A percentile compares a stretch with the other conserved stretches of the same genome.
Evolutionary conservation across 805 yeast species (phyloP).

Genomic region (Candida ascalaphidarum): DNA sequence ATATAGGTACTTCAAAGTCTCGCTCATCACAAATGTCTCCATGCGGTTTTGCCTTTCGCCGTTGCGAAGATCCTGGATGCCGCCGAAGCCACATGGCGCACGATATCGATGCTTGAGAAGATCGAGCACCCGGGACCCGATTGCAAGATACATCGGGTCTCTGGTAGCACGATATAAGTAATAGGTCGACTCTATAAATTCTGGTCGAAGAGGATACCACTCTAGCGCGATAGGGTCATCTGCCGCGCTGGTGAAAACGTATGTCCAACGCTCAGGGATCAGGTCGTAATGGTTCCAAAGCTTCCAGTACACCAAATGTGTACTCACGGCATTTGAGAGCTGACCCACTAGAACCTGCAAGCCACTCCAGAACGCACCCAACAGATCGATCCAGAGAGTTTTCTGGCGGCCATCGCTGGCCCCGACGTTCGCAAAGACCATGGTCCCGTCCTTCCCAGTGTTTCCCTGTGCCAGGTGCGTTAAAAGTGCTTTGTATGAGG

Average conservation of each 20-base stretch:
- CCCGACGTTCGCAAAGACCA: conserved; percentile 52
- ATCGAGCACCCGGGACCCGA: conserved; percentile 59
- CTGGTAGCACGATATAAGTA: conserved; percentile 73
- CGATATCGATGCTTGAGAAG: conserved; percentile 45
- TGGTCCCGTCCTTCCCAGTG: conserved; percentile 11
- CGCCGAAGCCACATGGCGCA: conserved; percentile 74
- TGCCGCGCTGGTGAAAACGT: not conserved
- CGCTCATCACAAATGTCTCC: conserved; percentile 89
- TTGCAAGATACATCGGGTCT: conserved; percentile 74
- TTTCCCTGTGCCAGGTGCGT: conserved; percentile 30
- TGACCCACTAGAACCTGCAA: conserved; percentile 74
- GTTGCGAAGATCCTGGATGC: conserved; percentile 57
- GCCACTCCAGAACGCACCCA: conserved; percentile 87
- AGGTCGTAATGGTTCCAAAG: conserved; percentile 75
- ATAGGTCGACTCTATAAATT: conserved; percentile 83
- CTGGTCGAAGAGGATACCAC: conserved; percentile 94
- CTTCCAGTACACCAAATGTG: conserved; percentile 59
- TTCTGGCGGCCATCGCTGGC: conserved; percentile 39
- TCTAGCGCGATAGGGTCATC: conserved; percentile 44
- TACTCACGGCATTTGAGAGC: conserved; percentile 50
- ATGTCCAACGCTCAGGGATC: conserved; percentile 84
- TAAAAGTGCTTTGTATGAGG: conserved; percentile 49
- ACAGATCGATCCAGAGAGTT: conserved; percentile 73
- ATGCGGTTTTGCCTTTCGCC: conserved; percentile 67
- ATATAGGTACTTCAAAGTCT: conserved; percentile 77